A percentile compares a stretch with the other conserved stretches of the same genome.
These are phyloP conservation scores for Fistulifera pelliculosa DNA, from an alignment of 108 stramenopile species.

Conservation along the genomic window DNA sequence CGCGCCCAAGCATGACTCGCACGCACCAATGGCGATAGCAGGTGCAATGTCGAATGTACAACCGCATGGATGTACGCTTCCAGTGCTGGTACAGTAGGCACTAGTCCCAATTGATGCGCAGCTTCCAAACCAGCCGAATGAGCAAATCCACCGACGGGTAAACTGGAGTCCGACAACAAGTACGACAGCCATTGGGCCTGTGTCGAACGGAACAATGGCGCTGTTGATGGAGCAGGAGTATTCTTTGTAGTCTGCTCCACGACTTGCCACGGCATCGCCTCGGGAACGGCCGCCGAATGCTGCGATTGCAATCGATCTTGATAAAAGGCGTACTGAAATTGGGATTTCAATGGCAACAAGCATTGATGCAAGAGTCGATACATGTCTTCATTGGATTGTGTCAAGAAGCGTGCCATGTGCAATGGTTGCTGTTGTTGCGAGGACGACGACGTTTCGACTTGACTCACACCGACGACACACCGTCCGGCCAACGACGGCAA, in stretches of 20 bases:
- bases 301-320: slow-evolving; percentile 27
- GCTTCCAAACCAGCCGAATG: slow-evolving; percentile 80
- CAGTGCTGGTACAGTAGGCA: slow-evolving; percentile 13
- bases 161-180: slow-evolving; percentile 62
- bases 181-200: slow-evolving; percentile 22
- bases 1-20: slow-evolving; percentile 40
- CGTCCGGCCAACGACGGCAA: slow-evolving; percentile 15
- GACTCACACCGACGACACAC: slow-evolving; percentile 24
- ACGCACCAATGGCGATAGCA: slow-evolving; percentile 44
- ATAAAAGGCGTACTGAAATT: slow-evolving; percentile 38
- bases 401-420: slow-evolving; percentile 7
- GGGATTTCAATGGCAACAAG: slow-evolving; percentile 19
- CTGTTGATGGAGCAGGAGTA: background rate
- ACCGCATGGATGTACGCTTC: slow-evolving; percentile 45
- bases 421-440: slow-evolving; percentile 3
- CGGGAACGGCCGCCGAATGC: slow-evolving; percentile 5
- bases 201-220: background rate
- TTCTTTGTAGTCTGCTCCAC: too few species aligned
- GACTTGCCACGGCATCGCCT: slow-evolving; percentile 4
- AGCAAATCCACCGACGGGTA: slow-evolving; percentile 80
- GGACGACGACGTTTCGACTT: slow-evolving; percentile 9
- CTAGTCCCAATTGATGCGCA: slow-evolving; percentile 60
- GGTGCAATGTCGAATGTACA: slow-evolving; percentile 49
- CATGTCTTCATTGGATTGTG: slow-evolving; percentile 45
- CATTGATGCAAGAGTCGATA: slow-evolving; percentile 42